A percentile compares a stretch with the other conserved stretches of the same genome.
These are phyloP conservation scores for Podaxis pistillaris DNA, from an alignment of 768 basidiomycete genomes.

Conservation along the genomic window DNA sequence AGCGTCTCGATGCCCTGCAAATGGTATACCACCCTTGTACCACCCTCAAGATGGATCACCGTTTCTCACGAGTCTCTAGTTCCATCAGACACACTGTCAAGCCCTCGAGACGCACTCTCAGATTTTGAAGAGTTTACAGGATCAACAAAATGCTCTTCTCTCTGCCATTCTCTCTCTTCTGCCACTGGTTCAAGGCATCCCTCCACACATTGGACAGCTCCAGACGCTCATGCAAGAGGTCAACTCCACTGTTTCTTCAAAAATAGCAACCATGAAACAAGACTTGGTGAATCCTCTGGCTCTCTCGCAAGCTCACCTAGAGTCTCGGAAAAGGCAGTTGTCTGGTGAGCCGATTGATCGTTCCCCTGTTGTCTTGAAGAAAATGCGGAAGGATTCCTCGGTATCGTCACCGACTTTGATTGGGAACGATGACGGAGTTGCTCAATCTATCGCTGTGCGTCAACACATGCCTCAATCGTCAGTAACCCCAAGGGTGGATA, in stretches of 20 bases:
- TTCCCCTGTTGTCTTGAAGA: not conserved
- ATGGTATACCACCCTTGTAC: slow-evolving; percentile 31
- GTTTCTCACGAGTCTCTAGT: slow-evolving; percentile 26
- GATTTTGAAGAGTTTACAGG: slow-evolving; percentile 57
- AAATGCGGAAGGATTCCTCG: not conserved
- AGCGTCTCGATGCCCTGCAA: slow-evolving; percentile 57
- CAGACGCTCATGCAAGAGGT: slow-evolving; percentile 6
- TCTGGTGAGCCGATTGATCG: not conserved
- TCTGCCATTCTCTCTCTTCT: slow-evolving; percentile 56
- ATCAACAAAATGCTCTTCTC: slow-evolving; percentile 58
- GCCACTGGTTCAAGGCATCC: slow-evolving; percentile 58
- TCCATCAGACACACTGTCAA: slow-evolving; percentile 45
- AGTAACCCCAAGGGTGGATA: not conserved
- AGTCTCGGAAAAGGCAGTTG: slow-evolving; percentile 3
- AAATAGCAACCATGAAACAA: not conserved
- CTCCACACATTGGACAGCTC: slow-evolving; percentile 49
- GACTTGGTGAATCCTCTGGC: not conserved
- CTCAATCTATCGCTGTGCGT: not conserved
- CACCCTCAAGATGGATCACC: not conserved
- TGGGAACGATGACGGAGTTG: not conserved
- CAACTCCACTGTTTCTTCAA: not conserved
- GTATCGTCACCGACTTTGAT: not conserved
- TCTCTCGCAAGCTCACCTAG: not conserved
- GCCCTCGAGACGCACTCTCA: slow-evolving; percentile 53
- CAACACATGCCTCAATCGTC: not conserved